These are phyloP conservation scores for Mercurialis annua DNA, from an alignment of 345 rosid species.

Conservation along the genomic window DNA sequence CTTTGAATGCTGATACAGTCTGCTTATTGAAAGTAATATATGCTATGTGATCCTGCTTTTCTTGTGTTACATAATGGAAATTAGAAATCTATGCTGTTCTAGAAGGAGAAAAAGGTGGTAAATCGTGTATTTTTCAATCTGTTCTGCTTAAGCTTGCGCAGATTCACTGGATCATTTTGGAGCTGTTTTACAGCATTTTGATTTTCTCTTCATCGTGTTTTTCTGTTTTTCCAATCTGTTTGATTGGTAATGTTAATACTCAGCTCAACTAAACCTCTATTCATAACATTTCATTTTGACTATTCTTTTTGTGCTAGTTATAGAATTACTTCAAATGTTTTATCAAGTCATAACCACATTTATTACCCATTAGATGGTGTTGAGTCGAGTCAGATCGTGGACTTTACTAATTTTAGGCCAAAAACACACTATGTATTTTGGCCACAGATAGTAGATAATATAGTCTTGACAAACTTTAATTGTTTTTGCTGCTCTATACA, in stretches of 20 bases:
- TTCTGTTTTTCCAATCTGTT: neutral
- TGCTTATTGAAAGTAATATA: neutral
- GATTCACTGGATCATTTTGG: neutral
- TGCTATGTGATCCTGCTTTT: neutral
- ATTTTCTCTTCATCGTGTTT: neutral
- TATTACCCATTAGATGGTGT: neutral
- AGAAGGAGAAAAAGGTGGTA: neutral
- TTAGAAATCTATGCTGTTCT: neutral
- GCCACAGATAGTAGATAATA: neutral
- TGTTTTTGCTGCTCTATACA: neutral
- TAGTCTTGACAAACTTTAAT: neutral
- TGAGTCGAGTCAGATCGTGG: neutral
- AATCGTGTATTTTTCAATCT: neutral
- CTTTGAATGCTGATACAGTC: constrained; percentile 7
- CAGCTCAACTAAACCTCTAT: neutral
- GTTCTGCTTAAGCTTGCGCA: neutral
- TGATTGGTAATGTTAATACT: neutral
- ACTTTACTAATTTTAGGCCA: neutral
- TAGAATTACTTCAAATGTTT: neutral
- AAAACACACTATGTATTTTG: neutral
- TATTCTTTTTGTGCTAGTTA: neutral
- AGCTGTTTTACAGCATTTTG: neutral
- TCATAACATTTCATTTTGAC: neutral
- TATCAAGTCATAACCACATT: neutral
- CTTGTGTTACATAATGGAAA: neutral